Conservation (phyloP, 108 stramenopile species). For the Epipyxis sp. region DNA sequence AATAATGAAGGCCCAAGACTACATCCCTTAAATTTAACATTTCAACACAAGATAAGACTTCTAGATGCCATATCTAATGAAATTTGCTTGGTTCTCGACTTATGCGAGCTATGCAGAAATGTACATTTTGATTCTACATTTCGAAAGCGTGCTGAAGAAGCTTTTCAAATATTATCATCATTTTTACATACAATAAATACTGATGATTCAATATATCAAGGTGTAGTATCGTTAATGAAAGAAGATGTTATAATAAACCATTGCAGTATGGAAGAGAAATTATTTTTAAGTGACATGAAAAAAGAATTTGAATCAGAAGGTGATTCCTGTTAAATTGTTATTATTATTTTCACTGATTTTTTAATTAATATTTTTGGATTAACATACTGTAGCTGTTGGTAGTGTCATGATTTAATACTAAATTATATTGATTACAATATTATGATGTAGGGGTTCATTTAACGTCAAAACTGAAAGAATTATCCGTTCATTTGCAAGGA, state of each 20-base stretch:
- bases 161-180: background rate
- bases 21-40: too few relatives aligned
- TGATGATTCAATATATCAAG: background rate
- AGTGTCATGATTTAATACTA: background rate
- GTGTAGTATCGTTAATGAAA: background rate
- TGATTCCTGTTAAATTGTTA: background rate
- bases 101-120: background rate
- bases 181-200: conserved; percentile 1
- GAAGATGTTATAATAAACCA: too few relatives aligned
- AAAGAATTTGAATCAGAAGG: background rate
- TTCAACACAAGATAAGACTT: too few relatives aligned
- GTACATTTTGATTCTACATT: background rate
- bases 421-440: background rate
- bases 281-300: background rate
- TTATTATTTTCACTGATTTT: background rate
- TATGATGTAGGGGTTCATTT: too few relatives aligned
- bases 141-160: background rate
- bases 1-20: too few relatives aligned
- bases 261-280: conserved; percentile 7
- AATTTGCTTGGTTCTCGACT: conserved; percentile 13
- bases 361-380: background rate
- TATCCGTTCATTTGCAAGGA: too few relatives aligned
- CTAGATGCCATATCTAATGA: conserved; percentile 20
- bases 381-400: background rate
- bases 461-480: too few relatives aligned